Evolutionary conservation across 371 early-diverging fungal species (phyloP).

Genomic region (Zychaea mexicana): DNA sequence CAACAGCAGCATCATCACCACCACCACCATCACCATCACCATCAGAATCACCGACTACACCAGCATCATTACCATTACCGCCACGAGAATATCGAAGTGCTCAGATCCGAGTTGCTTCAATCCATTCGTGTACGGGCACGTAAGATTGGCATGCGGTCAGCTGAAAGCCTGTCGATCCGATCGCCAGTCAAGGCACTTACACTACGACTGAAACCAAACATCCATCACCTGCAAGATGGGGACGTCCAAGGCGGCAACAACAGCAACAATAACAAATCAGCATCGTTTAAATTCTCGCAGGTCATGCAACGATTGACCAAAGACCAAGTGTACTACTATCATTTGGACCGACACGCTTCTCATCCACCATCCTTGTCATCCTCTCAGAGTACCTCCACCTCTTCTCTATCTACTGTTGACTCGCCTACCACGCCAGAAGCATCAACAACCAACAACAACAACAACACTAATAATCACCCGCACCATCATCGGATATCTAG

Average conservation of each 20-base stretch:
- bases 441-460: neutral
- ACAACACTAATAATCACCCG: neutral
- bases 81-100: constrained; percentile 35
- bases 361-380: constrained; percentile 33
- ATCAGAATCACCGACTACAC: constrained; percentile 6
- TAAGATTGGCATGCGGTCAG: constrained; percentile 34
- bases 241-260: constrained; percentile 18
- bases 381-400: constrained; percentile 26
- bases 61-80: constrained; percentile 18
- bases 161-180: constrained; percentile 24
- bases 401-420: constrained; percentile 20
- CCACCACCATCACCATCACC: constrained; percentile 5
- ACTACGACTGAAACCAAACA: constrained; percentile 7
- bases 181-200: constrained; percentile 15
- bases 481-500: constrained; percentile 8
- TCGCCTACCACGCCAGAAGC: neutral
- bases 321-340: constrained; percentile 44
- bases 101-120: constrained; percentile 44
- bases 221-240: neutral
- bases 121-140: constrained; percentile 33
- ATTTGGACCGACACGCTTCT: constrained; percentile 14
- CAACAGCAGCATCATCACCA: neutral
- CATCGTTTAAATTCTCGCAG: constrained; percentile 14
- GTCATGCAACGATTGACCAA: constrained; percentile 36
- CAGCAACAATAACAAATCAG: neutral